These are phyloP conservation scores for Lasiosphaeris hirsuta DNA, from an alignment of 495 filamentous ascomycete genomes.

Conservation along the genomic window DNA sequence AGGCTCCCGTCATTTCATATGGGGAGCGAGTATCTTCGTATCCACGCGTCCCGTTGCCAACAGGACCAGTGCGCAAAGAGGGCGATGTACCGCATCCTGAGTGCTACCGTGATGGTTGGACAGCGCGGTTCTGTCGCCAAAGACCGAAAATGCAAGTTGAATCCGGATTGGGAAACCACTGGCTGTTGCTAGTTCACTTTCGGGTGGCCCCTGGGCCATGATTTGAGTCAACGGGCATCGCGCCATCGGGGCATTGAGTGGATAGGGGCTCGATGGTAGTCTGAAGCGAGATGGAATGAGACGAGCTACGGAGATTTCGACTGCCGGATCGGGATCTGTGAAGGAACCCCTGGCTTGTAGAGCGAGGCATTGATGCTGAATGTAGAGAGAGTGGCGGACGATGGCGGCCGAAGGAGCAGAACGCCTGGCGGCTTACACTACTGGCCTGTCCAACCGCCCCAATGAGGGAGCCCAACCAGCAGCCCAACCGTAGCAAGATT, in stretches of 20 bases:
- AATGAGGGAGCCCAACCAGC: no score
- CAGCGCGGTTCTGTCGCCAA: slow-evolving; percentile 9
- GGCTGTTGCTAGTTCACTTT: no score
- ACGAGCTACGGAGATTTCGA: neutral
- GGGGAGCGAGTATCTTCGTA: neutral
- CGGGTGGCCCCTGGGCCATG: neutral
- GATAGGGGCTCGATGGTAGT: neutral
- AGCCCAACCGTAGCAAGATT: no score
- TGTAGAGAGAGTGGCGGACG: neutral
- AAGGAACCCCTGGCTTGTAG: neutral
- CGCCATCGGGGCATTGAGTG: slow-evolving; percentile 3
- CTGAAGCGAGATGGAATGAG: slow-evolving; percentile 1
- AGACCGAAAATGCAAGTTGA: slow-evolving; percentile 2
- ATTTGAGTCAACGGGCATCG: slow-evolving; percentile 3
- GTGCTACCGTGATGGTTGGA: neutral
- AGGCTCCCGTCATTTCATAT: no score
- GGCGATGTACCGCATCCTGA: slow-evolving; percentile 4
- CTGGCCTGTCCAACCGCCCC: no score
- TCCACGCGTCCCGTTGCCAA: neutral
- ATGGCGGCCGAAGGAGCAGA: neutral
- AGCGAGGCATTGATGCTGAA: neutral
- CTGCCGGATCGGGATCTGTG: slow-evolving; percentile 3
- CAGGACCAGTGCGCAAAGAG: neutral
- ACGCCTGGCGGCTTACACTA: no score
- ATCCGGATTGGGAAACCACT: neutral